Conservation (phyloP, 2,329 filamentous ascomycete genomes). For the Colletotrichum karsti region DNA sequence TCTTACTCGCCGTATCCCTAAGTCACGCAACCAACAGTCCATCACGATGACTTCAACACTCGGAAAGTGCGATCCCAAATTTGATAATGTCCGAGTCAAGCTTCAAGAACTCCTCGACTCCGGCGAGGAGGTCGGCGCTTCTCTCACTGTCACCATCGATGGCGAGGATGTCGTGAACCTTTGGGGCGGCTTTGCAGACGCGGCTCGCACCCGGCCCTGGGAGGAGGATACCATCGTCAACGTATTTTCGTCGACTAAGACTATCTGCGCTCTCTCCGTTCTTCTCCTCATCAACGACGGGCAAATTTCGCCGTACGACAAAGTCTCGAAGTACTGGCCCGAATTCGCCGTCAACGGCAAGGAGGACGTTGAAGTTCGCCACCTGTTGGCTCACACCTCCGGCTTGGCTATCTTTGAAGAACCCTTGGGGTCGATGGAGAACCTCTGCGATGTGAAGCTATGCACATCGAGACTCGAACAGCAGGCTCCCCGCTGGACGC, state of each 20-base stretch:
- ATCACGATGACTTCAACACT: constrained; percentile 35
- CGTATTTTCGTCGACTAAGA: constrained; percentile 52
- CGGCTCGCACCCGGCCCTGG: constrained; percentile 42
- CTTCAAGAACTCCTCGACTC: constrained; percentile 44
- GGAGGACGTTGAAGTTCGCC: constrained; percentile 45
- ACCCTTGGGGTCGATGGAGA: constrained; percentile 37
- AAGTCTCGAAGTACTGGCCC: constrained; percentile 53
- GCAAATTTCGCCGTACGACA: constrained; percentile 42
- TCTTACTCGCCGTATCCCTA: no score
- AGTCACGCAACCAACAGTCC: not conserved
- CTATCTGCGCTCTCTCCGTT: constrained; percentile 43
- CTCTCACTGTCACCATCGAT: constrained; percentile 48
- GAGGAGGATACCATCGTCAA: constrained; percentile 46
- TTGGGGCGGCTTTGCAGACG: constrained; percentile 50
- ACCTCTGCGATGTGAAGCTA: constrained; percentile 41
- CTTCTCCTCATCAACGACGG: constrained; percentile 50
- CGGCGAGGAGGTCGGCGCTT: constrained; percentile 53
- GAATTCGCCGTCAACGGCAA: constrained; percentile 53
- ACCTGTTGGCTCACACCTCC: constrained; percentile 50
- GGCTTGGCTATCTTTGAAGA: constrained; percentile 44
- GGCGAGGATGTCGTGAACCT: constrained; percentile 52
- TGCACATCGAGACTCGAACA: constrained; percentile 43
- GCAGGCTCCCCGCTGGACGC: constrained; percentile 53
- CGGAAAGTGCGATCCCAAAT: constrained; percentile 45
- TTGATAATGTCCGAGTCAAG: constrained; percentile 42